phyloP scores from a whole-genome alignment of 2,329 filamentous ascomycete genomes.

The Sporothrix pallida region DNA sequence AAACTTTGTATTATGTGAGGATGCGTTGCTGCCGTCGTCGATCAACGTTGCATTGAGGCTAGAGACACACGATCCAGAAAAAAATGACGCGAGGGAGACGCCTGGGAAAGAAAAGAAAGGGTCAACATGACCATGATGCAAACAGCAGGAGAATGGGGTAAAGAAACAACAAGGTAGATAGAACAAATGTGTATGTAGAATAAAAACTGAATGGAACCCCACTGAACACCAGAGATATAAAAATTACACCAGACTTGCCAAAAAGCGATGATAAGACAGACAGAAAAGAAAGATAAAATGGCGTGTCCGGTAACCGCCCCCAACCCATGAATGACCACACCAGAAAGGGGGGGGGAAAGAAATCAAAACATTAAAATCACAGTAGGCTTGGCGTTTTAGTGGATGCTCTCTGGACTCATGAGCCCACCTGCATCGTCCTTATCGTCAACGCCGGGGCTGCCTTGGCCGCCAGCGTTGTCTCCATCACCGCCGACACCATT shows the following conservation, averaged over 20 bases:
- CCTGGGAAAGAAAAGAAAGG: neutral
- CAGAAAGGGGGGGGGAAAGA: neutral
- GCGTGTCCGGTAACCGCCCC: too few species aligned
- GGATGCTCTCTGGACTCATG: constrained; percentile 83
- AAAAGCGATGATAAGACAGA: neutral
- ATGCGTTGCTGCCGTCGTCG: too few species aligned
- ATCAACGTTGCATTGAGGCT: too few species aligned
- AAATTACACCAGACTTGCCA: constrained; percentile 8
- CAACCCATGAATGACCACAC: too few species aligned
- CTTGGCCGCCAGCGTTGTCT: constrained; percentile 51
- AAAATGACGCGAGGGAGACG: too few species aligned
- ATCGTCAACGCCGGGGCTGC: constrained; percentile 67
- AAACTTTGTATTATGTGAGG: too few species aligned
- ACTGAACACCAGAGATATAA: constrained; percentile 18
- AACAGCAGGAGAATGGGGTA: neutral
- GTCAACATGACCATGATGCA: neutral
- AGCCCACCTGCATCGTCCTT: constrained; percentile 74
- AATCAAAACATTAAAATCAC: neutral
- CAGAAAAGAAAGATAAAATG: neutral
- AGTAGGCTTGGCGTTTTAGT: constrained; percentile 16
- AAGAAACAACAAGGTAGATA: neutral
- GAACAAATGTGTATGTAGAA: neutral
- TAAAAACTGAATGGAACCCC: constrained; percentile 1
- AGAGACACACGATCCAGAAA: too few species aligned
- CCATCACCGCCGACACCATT: constrained; percentile 42